Base-by-base conservation (phyloP, 2,329 filamentous ascomycete genomes). In the Penicillium sp. region DNA sequence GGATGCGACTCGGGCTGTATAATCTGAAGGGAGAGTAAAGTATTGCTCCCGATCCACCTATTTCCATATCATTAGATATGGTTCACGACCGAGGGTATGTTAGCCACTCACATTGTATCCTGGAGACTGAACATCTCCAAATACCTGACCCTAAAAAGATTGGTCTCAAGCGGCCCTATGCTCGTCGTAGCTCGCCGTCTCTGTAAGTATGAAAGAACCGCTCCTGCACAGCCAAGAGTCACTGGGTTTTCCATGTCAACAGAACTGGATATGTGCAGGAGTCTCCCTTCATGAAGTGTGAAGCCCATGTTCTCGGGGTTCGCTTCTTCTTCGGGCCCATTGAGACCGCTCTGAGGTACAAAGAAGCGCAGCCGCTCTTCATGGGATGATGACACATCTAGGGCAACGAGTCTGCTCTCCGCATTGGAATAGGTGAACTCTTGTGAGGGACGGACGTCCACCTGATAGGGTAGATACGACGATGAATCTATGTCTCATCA, bases 181-280 rank as follows among this genome's bases (percentile, higher is more conserved):
- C 86, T 72, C 60, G 82, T 78, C 2, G 80, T 77, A 33, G 83
- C 80, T 63, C 79, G 79, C 58, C 83, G 79, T 45, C 88, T 82
- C 59, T 89, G 82, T 23, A 96, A 69, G 56, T 95, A 88, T 4
- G 81, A 79, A n/a, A 97, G 72, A 2, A 97, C 73, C 24, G 91
- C 91, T n/a, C 91, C 89, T 24, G 86, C 87, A 69, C 93, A 97
- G 3, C 89, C 88, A 42, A 95, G 75, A 74, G 89, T 88, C 10
- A 87, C 66, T 5, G 71, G 75, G 59, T 87, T 92, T 2, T 92
- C 86, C 46, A 93, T 72, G 61, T 95, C 84, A 52, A 95, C 78
- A 52, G 75, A 81, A 1, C 86, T 80, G 3, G 85, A 82, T 7
- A 95, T 77, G 39, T 82, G 81, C 59, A 95, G 77, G 6, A 88